phyloP scores from a whole-genome alignment of 495 filamentous ascomycete genomes.

The Annulohypoxylon maeteangense region DNA sequence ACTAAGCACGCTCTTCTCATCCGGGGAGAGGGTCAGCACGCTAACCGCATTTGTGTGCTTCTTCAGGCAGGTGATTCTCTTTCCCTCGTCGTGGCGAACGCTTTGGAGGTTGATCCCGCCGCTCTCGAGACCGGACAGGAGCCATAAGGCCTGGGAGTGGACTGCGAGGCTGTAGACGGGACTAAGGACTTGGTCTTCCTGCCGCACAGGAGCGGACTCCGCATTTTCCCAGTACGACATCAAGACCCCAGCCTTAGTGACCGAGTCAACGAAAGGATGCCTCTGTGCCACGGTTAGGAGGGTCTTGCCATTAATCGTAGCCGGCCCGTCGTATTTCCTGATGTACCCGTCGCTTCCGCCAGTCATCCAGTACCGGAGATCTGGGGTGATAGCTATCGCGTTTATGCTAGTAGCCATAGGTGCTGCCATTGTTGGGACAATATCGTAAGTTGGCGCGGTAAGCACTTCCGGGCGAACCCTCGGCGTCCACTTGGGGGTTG shows the following conservation, averaged over 20 bases:
- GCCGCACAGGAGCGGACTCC: conserved; percentile 56
- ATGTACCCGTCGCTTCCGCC: conserved; percentile 95
- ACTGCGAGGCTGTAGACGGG: conserved; percentile 95
- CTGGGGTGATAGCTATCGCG: conserved; percentile 87
- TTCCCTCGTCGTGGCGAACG: conserved; percentile 95
- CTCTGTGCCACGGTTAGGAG: conserved; percentile 94
- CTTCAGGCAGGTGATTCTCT: conserved; percentile 79
- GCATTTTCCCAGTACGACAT: conserved; percentile 98
- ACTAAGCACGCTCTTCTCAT: conserved; percentile 89
- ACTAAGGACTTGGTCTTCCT: conserved; percentile 70
- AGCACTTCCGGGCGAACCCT: conserved; percentile 81
- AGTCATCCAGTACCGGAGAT: conserved; percentile 95
- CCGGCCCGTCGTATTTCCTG: conserved; percentile 93
- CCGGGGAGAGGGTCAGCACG: conserved; percentile 80
- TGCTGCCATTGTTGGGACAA: conserved; percentile 95
- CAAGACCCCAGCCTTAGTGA: conserved; percentile 90
- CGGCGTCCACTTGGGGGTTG: conserved; percentile 63
- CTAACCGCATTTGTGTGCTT: conserved; percentile 94
- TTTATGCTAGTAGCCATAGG: conserved; percentile 97
- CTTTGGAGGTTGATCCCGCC: conserved; percentile 94
- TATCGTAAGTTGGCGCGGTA: conserved; percentile 89
- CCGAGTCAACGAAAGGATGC: conserved; percentile 97
- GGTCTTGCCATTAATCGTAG: conserved; percentile 92
- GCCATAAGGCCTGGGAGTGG: conserved; percentile 89
- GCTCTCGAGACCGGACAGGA: conserved; percentile 88